These are phyloP conservation scores for Gossypium raimondii DNA, from an alignment of 345 rosid genomes.

Conservation along the genomic window DNA sequence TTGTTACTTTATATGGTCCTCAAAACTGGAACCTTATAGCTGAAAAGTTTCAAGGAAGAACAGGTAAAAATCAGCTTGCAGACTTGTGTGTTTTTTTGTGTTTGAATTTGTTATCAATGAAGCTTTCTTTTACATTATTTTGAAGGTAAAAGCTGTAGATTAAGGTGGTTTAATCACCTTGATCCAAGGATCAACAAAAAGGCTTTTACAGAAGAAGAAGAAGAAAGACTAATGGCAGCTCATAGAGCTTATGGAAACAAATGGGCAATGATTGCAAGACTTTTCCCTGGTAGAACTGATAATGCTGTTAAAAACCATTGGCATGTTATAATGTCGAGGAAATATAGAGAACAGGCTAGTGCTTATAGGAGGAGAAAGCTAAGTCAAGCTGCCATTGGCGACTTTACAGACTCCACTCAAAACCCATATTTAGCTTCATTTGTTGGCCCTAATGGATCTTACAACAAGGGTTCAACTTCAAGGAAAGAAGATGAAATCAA, in stretches of 20 bases:
- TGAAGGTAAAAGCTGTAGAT: conserved; percentile 47
- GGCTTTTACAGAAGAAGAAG: conserved; percentile 42
- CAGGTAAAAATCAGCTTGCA: conserved; percentile 23
- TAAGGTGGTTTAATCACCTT: conserved; percentile 52
- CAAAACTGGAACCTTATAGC: conserved; percentile 47
- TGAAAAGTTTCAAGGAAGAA: conserved; percentile 39
- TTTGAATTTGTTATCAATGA: background rate
- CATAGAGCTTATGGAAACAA: conserved; percentile 61
- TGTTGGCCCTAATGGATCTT: conserved; percentile 9
- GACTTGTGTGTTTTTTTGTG: background rate
- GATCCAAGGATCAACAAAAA: conserved; percentile 41
- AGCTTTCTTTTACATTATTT: background rate
- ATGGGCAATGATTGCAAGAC: conserved; percentile 60
- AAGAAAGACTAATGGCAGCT: conserved; percentile 47
- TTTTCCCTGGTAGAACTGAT: conserved; percentile 64
- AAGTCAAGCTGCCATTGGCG: conserved; percentile 23
- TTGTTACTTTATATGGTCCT: conserved; percentile 41
- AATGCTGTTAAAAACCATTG: conserved; percentile 65
- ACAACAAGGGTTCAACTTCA: background rate
- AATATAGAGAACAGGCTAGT: conserved; percentile 40
- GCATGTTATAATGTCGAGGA: conserved; percentile 73
- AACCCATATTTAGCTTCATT: conserved; percentile 12
- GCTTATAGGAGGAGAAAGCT: conserved; percentile 34
- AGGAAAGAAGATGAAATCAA: background rate
- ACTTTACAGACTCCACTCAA: conserved; percentile 18